These are phyloP conservation scores for Ettlia oleoabundans DNA, from an alignment of 139 green algal species.

Conservation along the genomic window DNA sequence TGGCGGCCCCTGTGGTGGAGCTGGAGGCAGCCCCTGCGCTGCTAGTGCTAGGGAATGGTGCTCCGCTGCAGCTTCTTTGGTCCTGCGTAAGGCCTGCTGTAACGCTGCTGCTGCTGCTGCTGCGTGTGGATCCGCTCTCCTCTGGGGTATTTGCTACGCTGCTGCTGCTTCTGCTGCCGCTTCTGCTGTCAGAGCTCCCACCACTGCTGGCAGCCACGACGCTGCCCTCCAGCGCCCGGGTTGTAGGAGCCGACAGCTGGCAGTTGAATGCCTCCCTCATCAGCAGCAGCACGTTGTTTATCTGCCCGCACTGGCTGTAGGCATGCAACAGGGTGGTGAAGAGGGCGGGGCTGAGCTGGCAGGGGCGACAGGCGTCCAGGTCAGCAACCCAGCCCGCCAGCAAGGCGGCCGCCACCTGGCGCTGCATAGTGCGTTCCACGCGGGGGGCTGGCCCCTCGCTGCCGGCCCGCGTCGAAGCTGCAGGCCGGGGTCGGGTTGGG, in stretches of 20 bases:
- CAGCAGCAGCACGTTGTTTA: conserved; percentile 7
- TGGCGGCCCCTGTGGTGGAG: neutral
- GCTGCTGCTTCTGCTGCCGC: neutral
- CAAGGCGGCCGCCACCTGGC: neutral
- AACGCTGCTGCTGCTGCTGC: neutral
- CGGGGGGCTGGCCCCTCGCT: neutral
- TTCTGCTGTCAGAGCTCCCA: neutral
- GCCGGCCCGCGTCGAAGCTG: neutral
- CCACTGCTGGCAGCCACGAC: neutral
- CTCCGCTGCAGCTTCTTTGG: neutral
- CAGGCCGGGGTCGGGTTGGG: too few species aligned
- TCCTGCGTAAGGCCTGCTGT: neutral
- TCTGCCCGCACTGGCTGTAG: neutral
- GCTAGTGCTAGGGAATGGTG: neutral
- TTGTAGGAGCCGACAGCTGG: neutral
- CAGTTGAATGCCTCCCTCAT: conserved; percentile 7
- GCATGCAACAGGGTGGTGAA: conserved; percentile 4
- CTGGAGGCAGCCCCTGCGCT: neutral
- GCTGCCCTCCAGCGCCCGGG: neutral
- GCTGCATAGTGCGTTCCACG: neutral
- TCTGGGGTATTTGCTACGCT: neutral
- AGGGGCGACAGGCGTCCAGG: neutral
- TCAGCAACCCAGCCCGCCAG: neutral
- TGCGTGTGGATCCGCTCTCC: too few species aligned
- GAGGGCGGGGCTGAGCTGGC: neutral